Percentiles rank a stretch among this genome's conserved stretches.
Evolutionary conservation across 805 yeast species (phyloP).

Genomic region (Candida vartiovaarae): DNA sequence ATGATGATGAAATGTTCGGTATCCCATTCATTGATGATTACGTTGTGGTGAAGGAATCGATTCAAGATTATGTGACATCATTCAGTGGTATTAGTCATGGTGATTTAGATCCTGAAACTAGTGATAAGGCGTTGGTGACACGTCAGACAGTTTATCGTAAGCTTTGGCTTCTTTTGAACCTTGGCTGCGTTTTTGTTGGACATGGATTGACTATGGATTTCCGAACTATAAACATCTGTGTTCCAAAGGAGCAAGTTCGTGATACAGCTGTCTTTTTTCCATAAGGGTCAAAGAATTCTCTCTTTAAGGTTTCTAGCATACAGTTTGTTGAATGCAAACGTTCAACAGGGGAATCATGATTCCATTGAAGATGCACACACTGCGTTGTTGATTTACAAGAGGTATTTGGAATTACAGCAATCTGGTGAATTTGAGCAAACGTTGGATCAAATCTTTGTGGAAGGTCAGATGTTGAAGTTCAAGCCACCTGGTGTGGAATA

Average conservation of each 20-base stretch:
- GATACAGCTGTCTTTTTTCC: conserved; percentile 84
- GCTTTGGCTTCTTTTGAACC: conserved; percentile 81
- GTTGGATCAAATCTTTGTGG: conserved; percentile 61
- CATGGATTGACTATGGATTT: conserved; percentile 91
- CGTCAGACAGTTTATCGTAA: conserved; percentile 80
- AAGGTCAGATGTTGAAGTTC: conserved; percentile 38
- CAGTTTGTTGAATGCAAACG: conserved; percentile 62
- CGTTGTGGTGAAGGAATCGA: conserved; percentile 61
- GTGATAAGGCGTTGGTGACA: conserved; percentile 66
- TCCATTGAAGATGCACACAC: conserved; percentile 94
- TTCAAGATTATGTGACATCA: conserved; percentile 81
- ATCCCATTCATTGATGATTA: conserved; percentile 90
- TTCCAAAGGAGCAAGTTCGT: conserved; percentile 77
- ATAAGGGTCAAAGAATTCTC: conserved; percentile 68
- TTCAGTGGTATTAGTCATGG: conserved; percentile 94
- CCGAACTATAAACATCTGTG: conserved; percentile 85
- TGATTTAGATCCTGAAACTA: conserved; percentile 66
- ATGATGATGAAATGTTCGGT: conserved; percentile 56
- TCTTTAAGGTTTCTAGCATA: conserved; percentile 85
- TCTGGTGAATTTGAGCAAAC: conserved; percentile 54
- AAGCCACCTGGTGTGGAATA: conserved; percentile 20
- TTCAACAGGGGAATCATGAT: conserved; percentile 92
- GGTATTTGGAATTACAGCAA: conserved; percentile 55
- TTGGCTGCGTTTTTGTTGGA: conserved; percentile 91
- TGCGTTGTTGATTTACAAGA: conserved; percentile 71